A percentile compares a stretch with the other conserved stretches of the same genome.
Conservation (phyloP, 2,329 filamentous ascomycete genomes). For the Ilyonectria mors-panacis region DNA sequence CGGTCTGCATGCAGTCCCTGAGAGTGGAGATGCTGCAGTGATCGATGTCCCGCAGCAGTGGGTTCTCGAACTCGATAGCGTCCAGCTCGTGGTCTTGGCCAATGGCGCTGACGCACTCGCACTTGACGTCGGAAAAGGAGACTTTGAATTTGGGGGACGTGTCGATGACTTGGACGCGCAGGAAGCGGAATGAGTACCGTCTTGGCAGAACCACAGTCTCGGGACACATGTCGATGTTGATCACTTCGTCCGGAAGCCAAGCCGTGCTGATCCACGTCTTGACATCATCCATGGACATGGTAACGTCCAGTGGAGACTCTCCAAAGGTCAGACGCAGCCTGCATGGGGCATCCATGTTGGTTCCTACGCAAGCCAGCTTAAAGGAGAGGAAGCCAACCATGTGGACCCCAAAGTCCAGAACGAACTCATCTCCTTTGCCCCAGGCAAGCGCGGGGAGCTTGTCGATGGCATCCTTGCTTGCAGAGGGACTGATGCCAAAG, state of each 20-base stretch:
- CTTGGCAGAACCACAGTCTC: constrained; percentile 48
- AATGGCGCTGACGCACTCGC: constrained; percentile 50
- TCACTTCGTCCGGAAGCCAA: constrained; percentile 55
- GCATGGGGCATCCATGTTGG: constrained; percentile 53
- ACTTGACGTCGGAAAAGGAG: constrained; percentile 46
- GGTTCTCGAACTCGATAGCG: constrained; percentile 32
- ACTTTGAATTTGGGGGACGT: constrained; percentile 54
- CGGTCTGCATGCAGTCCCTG: constrained; percentile 57
- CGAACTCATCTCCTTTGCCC: constrained; percentile 32
- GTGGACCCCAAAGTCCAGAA: constrained; percentile 35
- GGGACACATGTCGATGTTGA: constrained; percentile 54
- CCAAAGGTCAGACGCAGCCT: constrained; percentile 54
- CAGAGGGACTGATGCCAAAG: constrained; percentile 23
- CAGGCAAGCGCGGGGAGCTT: constrained; percentile 23
- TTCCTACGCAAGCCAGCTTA: constrained; percentile 18
- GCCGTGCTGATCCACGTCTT: constrained; percentile 56
- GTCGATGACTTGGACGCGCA: constrained; percentile 53
- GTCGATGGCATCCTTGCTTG: constrained; percentile 18
- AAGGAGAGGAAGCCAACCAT: constrained; percentile 32
- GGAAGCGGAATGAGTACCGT: constrained; percentile 53
- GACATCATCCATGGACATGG: constrained; percentile 50
- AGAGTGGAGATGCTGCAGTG: constrained; percentile 51
- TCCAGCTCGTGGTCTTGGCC: constrained; percentile 37
- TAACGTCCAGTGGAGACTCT: constrained; percentile 55
- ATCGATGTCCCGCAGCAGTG: constrained; percentile 48